phyloP scores from a whole-genome alignment of 2,329 filamentous ascomycete genomes.

The Macrophomina pseudophaseolina region DNA sequence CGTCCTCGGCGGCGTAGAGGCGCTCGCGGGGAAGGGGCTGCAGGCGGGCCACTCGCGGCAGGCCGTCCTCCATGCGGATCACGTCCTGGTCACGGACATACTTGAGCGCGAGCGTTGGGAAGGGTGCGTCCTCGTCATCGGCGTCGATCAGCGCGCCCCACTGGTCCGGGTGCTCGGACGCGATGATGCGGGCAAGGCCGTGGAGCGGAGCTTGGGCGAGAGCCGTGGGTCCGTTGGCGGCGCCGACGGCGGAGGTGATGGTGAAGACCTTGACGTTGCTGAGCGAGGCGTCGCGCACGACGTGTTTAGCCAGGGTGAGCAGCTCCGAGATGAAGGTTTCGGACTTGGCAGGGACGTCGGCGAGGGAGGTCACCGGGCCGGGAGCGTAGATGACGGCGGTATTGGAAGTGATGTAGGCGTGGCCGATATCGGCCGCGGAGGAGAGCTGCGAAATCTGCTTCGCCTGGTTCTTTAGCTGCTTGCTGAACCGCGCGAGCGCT shows the following conservation, averaged over 20 bases:
- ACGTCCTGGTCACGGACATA: slow-evolving; percentile 47
- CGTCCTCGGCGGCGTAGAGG: slow-evolving; percentile 17
- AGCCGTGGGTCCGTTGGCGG: slow-evolving; percentile 34
- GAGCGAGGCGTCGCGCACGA: slow-evolving; percentile 18
- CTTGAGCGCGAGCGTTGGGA: slow-evolving; percentile 45
- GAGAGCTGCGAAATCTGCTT: not conserved
- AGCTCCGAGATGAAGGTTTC: slow-evolving; percentile 32
- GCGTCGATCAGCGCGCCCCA: slow-evolving; percentile 48
- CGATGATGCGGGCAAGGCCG: slow-evolving; percentile 47
- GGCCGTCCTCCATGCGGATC: slow-evolving; percentile 47
- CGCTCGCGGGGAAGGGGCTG: slow-evolving; percentile 34
- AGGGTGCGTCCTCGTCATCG: slow-evolving; percentile 33
- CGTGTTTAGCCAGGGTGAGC: no score
- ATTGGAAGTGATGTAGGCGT: slow-evolving; percentile 16
- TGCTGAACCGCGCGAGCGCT: slow-evolving; percentile 30
- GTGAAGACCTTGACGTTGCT: slow-evolving; percentile 32
- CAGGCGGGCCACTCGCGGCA: slow-evolving; percentile 41
- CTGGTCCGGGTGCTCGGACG: slow-evolving; percentile 45
- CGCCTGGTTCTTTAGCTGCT: slow-evolving; percentile 29
- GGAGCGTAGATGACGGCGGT: slow-evolving; percentile 32
- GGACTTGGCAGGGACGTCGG: slow-evolving; percentile 28
- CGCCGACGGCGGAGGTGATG: not conserved
- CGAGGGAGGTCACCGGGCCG: slow-evolving; percentile 20
- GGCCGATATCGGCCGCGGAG: not conserved
- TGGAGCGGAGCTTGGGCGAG: slow-evolving; percentile 44